Evolutionary conservation across 345 rosid species (phyloP).

Genomic region (Anacardium occidentale): DNA sequence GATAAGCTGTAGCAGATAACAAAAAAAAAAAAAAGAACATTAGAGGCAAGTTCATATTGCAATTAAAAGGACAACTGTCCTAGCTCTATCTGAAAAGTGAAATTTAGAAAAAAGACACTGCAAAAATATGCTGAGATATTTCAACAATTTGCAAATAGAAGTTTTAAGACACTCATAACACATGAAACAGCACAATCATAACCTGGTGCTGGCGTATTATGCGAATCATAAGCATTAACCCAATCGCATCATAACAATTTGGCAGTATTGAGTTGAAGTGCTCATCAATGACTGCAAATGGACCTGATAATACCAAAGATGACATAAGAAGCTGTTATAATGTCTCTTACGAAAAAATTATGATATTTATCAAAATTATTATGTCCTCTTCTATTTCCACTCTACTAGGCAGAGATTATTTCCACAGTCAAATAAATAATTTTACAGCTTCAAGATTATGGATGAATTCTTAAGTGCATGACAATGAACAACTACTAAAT

Average conservation of each 20-base stretch:
- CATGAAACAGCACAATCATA: neutral
- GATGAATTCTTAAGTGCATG: neutral
- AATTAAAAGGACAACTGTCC: neutral
- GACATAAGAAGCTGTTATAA: slow-evolving; percentile 5
- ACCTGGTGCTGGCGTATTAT: slow-evolving; percentile 98
- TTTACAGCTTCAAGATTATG: slow-evolving; percentile 10
- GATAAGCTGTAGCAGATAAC: slow-evolving; percentile 51
- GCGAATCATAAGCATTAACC: slow-evolving; percentile 96
- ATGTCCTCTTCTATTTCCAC: neutral
- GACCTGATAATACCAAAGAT: slow-evolving; percentile 57
- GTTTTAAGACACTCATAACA: neutral
- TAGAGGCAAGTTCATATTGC: neutral
- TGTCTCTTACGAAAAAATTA: neutral
- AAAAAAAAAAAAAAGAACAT: slow-evolving; percentile 11
- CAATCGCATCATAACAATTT: slow-evolving; percentile 94
- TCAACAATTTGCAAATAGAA: neutral
- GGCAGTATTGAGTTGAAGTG: slow-evolving; percentile 84
- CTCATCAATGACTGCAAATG: slow-evolving; percentile 91
- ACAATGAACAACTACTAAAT: neutral
- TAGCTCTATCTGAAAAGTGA: no score
- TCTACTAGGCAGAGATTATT: slow-evolving; percentile 2
- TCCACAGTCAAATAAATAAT: neutral
- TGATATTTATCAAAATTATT: neutral
- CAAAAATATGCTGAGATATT: neutral
- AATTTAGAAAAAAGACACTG: neutral